Conservation (phyloP, 345 rosid species). For the Brassica cretica region DNA sequence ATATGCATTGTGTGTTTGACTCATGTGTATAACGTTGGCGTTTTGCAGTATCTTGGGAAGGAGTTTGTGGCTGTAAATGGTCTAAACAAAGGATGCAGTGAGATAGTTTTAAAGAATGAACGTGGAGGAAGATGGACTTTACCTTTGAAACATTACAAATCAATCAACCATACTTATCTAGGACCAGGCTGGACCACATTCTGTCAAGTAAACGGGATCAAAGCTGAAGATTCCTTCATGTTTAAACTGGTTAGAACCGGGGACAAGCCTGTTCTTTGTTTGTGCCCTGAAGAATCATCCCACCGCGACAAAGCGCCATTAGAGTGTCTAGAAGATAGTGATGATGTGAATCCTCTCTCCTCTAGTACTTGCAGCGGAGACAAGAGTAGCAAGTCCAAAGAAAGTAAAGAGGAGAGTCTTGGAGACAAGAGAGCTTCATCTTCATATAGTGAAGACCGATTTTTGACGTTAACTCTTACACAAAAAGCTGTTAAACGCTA, state of each 20-base stretch:
- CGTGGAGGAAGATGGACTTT: conserved; percentile 13
- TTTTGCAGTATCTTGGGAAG: conserved; percentile 17
- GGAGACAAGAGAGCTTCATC: neutral
- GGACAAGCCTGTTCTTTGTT: neutral
- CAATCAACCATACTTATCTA: neutral
- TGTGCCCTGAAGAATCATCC: too few species aligned
- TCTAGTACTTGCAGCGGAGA: neutral
- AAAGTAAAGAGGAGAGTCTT: neutral
- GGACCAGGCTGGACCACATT: conserved; percentile 30
- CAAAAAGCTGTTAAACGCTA: too few species aligned
- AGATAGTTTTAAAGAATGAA: conserved; percentile 25
- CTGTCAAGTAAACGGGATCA: conserved; percentile 24
- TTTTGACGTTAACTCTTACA: too few species aligned
- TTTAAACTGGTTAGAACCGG: conserved; percentile 1
- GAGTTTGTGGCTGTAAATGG: conserved; percentile 8
- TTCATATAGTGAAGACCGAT: too few species aligned
- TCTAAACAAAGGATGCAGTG: conserved; percentile 15
- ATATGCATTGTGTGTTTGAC: neutral
- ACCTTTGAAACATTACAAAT: neutral
- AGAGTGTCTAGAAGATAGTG: conserved; percentile 1
- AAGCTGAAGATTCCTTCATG: conserved; percentile 15
- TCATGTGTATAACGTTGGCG: neutral
- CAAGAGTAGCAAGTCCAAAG: conserved; percentile 1
- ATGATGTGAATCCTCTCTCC: neutral
- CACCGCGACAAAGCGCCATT: neutral